Evolutionary conservation across 129 eudicot genomes (phyloP), one percentile per base, ranked within the genome.

Genomic region (Lonicera japonica): DNA sequence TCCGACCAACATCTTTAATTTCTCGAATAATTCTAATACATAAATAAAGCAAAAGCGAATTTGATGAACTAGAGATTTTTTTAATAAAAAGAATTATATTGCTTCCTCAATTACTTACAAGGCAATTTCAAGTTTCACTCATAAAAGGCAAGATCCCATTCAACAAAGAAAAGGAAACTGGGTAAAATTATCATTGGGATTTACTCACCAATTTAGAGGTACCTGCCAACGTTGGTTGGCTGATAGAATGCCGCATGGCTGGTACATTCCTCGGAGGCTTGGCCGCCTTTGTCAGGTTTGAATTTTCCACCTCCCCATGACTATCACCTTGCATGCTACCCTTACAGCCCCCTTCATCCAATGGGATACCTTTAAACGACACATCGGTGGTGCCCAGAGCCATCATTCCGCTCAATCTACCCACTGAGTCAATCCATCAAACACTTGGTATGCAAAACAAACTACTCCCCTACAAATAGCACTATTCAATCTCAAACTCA

Each of bases 221-320:
- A 58, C 77, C 92, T 25, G 67, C 75, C 83, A 88, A 75, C 54
- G 76, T 56, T 11, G 77, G 82, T 67, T 84, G 86, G 85, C 96
- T 88, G 23, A 82, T 72, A 56, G 82, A 71, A 74, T 88, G 94
- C 56, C 96, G 63, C 73, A 84, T 79, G 25, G 71, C 63, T 3
- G 84, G 76, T 29, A 69, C 67, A 60, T 71, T 82, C 59, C 86
- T 74, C 0, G 95, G 95, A 62, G 88, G 95, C 77, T 76, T 80
- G 50, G 75, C 72, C 5, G 50, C 63, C 67, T 82, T 84, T 19
- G 82, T 66, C 51, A 73, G 77, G 70, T 58, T 63, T 21, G 69
- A 54, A 63, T 68, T 70, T 64, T 83, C 70, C n/a, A 66, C 77
- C 24, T 72, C 79, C 5, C 73, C 78, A 11, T 65, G 47, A 38